Evolutionary conservation across 2,329 filamentous ascomycete species (phyloP), one percentile per base, ranked within the genome.

Genomic region (Exophiala aquamarina): DNA sequence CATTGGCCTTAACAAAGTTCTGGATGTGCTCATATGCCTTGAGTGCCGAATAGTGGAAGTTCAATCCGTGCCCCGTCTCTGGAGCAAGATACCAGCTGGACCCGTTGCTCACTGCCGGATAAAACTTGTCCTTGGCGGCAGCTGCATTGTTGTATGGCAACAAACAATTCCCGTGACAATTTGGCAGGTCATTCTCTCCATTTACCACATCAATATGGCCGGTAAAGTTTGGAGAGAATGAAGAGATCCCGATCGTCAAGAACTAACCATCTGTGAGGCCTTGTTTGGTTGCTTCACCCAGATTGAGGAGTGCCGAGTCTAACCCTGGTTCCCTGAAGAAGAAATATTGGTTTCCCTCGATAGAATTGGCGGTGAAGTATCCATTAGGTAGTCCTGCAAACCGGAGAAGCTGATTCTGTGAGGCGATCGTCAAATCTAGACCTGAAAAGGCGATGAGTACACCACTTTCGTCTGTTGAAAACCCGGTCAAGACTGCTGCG

Each of bases 401-500:
- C 9, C 43, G 45, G 11, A 23, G 10, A 13, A 46, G 41, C 9
- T 54, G 32, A 2, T 7, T 21, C 28, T 15, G n/a, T 6, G 19
- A 28, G n/a, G 38, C 38, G 7, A 29, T 26, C 3, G 21, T 41
- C 19, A 41, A 17, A 50, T 38, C 14, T 41, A 31, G 21, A 8
- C 55, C 28, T n/a, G 39, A 43, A 15, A 54, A 32, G 44, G 20
- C 14, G 19, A 34, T 11, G 10, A 13, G 5, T 10, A 58, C 10
- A 26, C 44, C 44, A 15, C 13, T 20, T 2, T 4, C 4, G 35
- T 46, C 26, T 44, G 4, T 47, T 14, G 54, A 49, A 32, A 54
- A 60, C 20, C 61, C 61, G 3, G 60, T 63, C 15, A 66, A 54
- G 29, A 63, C 52, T 3, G 49, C 47, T 11, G 56, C 54, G 47